Conservation (phyloP, 176 grass and related monocot species). For the Panicum miliaceum region DNA sequence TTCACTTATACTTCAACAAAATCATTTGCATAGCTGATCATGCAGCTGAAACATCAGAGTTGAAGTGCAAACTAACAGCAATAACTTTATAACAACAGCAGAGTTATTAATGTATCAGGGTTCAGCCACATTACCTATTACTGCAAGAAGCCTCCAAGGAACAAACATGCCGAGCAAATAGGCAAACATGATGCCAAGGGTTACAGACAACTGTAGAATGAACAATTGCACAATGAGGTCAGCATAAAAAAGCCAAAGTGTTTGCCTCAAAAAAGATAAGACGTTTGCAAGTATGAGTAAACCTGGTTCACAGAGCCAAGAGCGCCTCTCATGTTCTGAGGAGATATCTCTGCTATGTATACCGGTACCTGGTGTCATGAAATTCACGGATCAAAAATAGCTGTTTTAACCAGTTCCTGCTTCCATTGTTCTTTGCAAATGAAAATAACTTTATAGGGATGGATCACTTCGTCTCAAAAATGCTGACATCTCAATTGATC, state of each 20-base stretch:
- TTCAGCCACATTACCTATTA: conserved; percentile 64
- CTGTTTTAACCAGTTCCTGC: neutral
- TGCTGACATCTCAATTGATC: neutral
- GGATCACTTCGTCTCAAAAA: neutral
- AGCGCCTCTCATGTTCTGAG: conserved; percentile 81
- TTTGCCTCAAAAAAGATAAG: neutral
- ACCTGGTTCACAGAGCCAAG: conserved; percentile 95
- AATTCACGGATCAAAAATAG: conserved; percentile 13
- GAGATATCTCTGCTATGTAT: conserved; percentile 91
- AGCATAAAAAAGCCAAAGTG: conserved; percentile 24
- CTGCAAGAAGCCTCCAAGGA: conserved; percentile 88
- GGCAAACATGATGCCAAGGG: conserved; percentile 83
- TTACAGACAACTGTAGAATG: conserved; percentile 70
- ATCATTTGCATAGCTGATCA: neutral
- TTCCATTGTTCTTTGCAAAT: neutral
- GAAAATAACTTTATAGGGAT: neutral
- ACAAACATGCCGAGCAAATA: conserved; percentile 93
- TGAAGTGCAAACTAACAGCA: neutral
- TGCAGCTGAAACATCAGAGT: neutral
- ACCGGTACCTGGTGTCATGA: conserved; percentile 71
- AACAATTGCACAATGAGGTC: neutral
- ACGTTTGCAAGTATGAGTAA: conserved; percentile 20
- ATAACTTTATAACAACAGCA: neutral
- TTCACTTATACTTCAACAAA: neutral
- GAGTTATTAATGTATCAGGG: neutral